These are phyloP conservation scores for Penicillium goetzii DNA, from an alignment of 495 filamentous ascomycete genomes.

Conservation along the genomic window DNA sequence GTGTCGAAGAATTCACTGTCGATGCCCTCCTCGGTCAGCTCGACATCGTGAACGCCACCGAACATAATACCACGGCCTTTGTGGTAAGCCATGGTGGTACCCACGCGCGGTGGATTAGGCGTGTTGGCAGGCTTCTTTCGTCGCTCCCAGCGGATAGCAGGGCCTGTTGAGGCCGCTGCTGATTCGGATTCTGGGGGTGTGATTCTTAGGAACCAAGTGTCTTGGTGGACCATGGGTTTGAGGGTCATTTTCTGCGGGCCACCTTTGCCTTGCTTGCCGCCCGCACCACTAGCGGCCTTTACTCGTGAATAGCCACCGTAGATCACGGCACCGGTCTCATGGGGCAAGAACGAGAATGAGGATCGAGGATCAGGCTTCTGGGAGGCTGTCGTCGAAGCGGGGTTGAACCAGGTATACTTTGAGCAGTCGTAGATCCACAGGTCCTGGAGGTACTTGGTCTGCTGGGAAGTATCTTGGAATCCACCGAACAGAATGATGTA, in stretches of 20 bases:
- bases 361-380: slow-evolving; percentile 88
- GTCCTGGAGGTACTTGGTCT: slow-evolving; percentile 83
- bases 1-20: slow-evolving; percentile 95
- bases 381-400: slow-evolving; percentile 68
- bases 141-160: slow-evolving; percentile 84
- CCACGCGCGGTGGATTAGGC: slow-evolving; percentile 81
- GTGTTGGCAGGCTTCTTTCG: slow-evolving; percentile 90
- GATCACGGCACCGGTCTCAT: slow-evolving; percentile 84
- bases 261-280: slow-evolving; percentile 63
- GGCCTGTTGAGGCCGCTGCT: slow-evolving; percentile 58
- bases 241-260: slow-evolving; percentile 69
- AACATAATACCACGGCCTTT: slow-evolving; percentile 92
- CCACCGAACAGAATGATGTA: slow-evolving; percentile 78
- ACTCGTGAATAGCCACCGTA: slow-evolving; percentile 94
- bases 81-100: slow-evolving; percentile 89
- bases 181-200: slow-evolving; percentile 65
- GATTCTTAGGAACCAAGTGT: slow-evolving; percentile 91
- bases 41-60: slow-evolving; percentile 92
- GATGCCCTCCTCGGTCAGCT: slow-evolving; percentile 91
- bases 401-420: slow-evolving; percentile 77
- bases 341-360: slow-evolving; percentile 86
- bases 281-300: slow-evolving; percentile 61
- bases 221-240: slow-evolving; percentile 86
- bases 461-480: slow-evolving; percentile 93
- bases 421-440: slow-evolving; percentile 71